These are phyloP conservation scores for Pestalotiopsis fici DNA, from an alignment of 2,329 filamentous ascomycete species.

Conservation along the genomic window DNA sequence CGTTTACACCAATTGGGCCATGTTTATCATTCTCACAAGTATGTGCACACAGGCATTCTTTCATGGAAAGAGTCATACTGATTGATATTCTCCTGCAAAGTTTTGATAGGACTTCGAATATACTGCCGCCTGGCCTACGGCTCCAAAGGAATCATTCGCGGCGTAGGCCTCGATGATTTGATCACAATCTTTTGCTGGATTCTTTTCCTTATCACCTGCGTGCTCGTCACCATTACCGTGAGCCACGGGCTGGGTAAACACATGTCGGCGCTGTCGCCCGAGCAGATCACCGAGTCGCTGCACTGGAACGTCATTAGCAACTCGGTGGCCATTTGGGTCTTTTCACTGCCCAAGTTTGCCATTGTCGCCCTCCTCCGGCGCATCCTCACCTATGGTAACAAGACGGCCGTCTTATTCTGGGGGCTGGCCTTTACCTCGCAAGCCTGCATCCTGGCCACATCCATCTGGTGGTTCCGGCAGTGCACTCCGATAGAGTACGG, in stretches of 20 bases:
- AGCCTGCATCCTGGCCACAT: constrained; percentile 27
- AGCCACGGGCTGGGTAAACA: constrained; percentile 28
- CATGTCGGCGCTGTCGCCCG: constrained; percentile 13
- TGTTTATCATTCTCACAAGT: background rate
- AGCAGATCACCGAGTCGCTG: constrained; percentile 20
- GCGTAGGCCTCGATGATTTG: constrained; percentile 30
- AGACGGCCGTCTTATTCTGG: constrained; percentile 30
- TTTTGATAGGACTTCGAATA: constrained; percentile 26
- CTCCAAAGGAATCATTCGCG: constrained; percentile 6
- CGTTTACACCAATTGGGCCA: background rate
- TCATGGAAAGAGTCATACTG: background rate
- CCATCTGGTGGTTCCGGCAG: constrained; percentile 12
- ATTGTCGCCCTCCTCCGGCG: constrained; percentile 31
- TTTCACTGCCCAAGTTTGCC: constrained; percentile 34
- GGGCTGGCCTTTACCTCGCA: constrained; percentile 29
- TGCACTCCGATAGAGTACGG: constrained; percentile 15
- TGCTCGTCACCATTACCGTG: constrained; percentile 27
- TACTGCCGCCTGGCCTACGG: constrained; percentile 23
- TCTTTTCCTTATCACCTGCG: constrained; percentile 27
- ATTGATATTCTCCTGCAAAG: constrained; percentile 12
- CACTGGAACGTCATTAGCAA: constrained; percentile 32
- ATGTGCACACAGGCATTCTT: background rate
- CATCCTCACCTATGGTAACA: constrained; percentile 29
- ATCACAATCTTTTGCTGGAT: constrained; percentile 29
- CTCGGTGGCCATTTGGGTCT: constrained; percentile 31